Conservation (phyloP, 768 basidiomycete species). For the Termitomyces sp. region DNA sequence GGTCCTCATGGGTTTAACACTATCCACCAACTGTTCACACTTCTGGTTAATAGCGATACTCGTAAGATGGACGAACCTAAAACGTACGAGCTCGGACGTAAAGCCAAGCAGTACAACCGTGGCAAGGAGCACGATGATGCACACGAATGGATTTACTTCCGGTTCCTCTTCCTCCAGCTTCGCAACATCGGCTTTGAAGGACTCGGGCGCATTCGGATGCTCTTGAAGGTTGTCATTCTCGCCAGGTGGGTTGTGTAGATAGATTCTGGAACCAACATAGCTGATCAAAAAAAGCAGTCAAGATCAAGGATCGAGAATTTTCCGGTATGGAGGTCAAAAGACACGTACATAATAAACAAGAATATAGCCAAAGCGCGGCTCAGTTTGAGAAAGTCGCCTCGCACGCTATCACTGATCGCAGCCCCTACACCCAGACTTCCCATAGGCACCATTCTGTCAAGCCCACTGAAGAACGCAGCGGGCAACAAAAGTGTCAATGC, state of each 20-base stretch:
- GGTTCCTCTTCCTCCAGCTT: constrained; percentile 38
- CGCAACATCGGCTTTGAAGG: constrained; percentile 35
- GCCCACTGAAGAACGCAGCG: constrained; percentile 58
- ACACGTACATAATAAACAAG: constrained; percentile 50
- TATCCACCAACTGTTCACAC: constrained; percentile 49
- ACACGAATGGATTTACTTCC: constrained; percentile 57
- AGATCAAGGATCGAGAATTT: background rate
- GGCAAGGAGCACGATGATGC: constrained; percentile 43
- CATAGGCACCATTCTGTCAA: constrained; percentile 28
- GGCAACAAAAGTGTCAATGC: constrained; percentile 60
- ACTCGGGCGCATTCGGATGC: constrained; percentile 39
- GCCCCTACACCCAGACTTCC: constrained; percentile 10
- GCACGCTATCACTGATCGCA: constrained; percentile 37
- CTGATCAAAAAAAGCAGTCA: constrained; percentile 22
- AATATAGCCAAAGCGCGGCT: constrained; percentile 63
- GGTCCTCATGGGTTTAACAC: constrained; percentile 50
- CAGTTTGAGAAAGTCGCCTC: constrained; percentile 46
- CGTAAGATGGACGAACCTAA: background rate
- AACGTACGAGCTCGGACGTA: constrained; percentile 64
- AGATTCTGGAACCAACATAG: constrained; percentile 62
- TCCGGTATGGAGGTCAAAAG: background rate
- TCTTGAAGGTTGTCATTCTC: constrained; percentile 29
- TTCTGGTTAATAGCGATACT: background rate
- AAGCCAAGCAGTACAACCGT: constrained; percentile 56
- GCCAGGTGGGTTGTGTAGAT: constrained; percentile 65